Evolutionary conservation across 108 stramenopile genomes (phyloP), one percentile per base, ranked within the genome.

Genomic region (Skeletonema marinoi): DNA sequence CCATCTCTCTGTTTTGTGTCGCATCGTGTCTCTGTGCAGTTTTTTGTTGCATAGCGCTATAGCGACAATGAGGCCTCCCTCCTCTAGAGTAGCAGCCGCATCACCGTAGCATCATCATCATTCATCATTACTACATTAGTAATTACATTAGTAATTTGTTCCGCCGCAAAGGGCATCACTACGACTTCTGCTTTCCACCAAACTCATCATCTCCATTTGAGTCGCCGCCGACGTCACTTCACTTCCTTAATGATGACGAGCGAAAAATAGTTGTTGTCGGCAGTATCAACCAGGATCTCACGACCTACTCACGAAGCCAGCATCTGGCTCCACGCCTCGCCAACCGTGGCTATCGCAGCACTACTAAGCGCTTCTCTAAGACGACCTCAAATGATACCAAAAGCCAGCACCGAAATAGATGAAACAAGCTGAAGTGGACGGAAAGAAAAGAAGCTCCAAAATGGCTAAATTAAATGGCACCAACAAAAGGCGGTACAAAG

Each of bases 201-300:
- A 39, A 39, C 9, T 39, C 39, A 9, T 39, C 39, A 39, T 10
- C 39, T 39, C 39, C 39, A 9, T 46, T n/a, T 46, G 16, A 16
- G 16, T n/a, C 44, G 13, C 2, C 13, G 7, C 39, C 39, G 39
- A 39, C 39, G 9, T 39, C 7, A 46, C 44, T 46, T 46, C 10
- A n/a, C 44, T n/a, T 3, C 44, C 2, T n/a, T n/a, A n/a, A 46
- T n/a, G 44, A 46, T 46, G 44, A 46, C 44, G 10, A 35, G 63
- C 3, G 71, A 75, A 69, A 83, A 59, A 87, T 95, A n/a, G 69
- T 90, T 30, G 88, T 96, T 21, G 91, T 93, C 5, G 94, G 94
- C 21, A 85, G 84, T 32, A 86, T 90, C 62, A 96, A 96, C 70
- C 88, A 88, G 70, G 95, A 96, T 81, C 74, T 96, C 35, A 89